Base-by-base conservation (phyloP, 1,139 yeast species). In the Scheffersomyces quercinus region DNA sequence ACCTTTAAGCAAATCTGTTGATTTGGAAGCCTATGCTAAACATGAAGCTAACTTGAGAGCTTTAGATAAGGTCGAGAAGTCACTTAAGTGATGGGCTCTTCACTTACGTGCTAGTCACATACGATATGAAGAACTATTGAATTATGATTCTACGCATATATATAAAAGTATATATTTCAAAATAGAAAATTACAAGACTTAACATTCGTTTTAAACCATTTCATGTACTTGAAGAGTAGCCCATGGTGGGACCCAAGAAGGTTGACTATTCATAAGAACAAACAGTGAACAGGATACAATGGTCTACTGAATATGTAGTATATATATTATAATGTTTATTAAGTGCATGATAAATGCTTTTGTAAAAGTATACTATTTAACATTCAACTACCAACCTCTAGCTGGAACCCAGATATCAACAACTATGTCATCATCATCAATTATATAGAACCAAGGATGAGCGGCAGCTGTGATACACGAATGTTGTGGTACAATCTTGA, bases 401-500 rank as follows among this genome's bases (percentile, higher is more conserved):
- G 79, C 79, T 12, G 95, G 88, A 34, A 80, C 71, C 90, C 93
- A 85, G 11, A 86, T 68, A 56, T 87, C 95, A 1, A 67, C 73
- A 3, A 85, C 82, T 4, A 56, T 63, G 15, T 72, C 76, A 3
- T 62, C 67, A n/a, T 70, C 75, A 35, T 80, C 79, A 20, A 79
- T 68, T 2, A 82, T 66, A 57, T 67, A 83, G 59, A 73, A 83
- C 66, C 77, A 80, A 2, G 80, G 79, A 58, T 72, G 82, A 26
- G 81, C 69, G 5, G 83, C 82, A 41, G 86, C 85, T 1, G 86
- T 76, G 46, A 85, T 85, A 60, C 93, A 85, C 12, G 81, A 68
- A 58, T 85, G 91, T 57, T 85, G 90, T 1, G 90, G 89, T 15
- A 79, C 52, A 37, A 85, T 68, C 34, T 67, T 64, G 10, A 85